Conservation (phyloP, 2,329 filamentous ascomycete species). For the Penicillium sp. region DNA sequence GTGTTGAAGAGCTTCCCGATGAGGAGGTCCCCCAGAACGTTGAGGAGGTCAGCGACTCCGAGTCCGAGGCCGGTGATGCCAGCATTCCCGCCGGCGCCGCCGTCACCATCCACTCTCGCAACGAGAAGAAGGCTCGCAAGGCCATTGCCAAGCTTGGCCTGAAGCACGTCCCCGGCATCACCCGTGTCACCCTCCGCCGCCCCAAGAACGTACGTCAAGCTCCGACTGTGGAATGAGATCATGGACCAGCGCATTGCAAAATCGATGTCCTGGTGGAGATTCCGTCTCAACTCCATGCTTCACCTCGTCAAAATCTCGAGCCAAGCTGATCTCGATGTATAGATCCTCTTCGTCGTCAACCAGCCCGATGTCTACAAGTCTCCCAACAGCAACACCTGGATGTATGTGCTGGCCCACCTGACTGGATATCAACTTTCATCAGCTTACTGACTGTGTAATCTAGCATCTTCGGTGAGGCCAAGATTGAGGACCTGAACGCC, state of each 20-base stretch:
- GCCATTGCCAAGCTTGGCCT: conserved; percentile 97
- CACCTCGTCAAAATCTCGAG: not conserved
- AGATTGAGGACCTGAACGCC: conserved; percentile 99
- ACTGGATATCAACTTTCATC: not conserved
- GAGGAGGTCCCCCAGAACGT: conserved; percentile 79
- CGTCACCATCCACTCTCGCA: conserved; percentile 92
- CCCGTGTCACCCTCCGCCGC: conserved; percentile 92
- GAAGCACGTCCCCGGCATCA: conserved; percentile 95
- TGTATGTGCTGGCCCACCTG: conserved; percentile 61
- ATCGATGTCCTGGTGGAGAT: not conserved
- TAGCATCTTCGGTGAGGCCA: conserved; percentile 99
- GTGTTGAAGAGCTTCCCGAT: conserved; percentile 95
- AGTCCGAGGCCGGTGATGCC: conserved; percentile 54
- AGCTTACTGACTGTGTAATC: conserved; percentile 24
- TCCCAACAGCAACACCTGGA: conserved; percentile 98
- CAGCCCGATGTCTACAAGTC: conserved; percentile 99
- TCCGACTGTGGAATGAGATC: conserved; percentile 8
- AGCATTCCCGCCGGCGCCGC: conserved; percentile 79
- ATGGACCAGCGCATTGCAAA: not conserved
- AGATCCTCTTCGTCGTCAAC: conserved; percentile 99
- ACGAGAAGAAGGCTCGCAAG: conserved; percentile 99
- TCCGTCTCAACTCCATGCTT: not conserved
- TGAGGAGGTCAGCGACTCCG: conserved; percentile 62
- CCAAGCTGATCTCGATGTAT: conserved; percentile 24
- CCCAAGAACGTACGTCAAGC: conserved; percentile 88